phyloP scores from a whole-genome alignment of 805 yeast genomes.

The Candida gorgasii region DNA sequence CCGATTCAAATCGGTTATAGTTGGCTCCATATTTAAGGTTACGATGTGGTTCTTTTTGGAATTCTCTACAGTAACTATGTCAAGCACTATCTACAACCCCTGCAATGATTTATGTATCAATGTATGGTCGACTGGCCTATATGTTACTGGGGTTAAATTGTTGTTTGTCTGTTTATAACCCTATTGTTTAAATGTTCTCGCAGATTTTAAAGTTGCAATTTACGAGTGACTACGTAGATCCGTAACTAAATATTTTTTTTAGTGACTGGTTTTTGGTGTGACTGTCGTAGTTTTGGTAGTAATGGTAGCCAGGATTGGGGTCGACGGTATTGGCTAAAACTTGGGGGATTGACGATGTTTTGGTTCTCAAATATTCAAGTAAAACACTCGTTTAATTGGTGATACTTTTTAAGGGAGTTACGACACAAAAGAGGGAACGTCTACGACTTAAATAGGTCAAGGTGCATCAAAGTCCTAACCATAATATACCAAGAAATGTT shows the following conservation, averaged over 20 bases:
- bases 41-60: no score
- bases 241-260: neutral
- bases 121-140: no score
- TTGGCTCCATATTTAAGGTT: conserved; percentile 10
- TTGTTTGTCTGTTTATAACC: neutral
- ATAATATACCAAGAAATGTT: neutral
- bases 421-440: no score
- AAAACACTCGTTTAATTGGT: no score
- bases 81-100: no score
- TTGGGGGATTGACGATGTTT: neutral
- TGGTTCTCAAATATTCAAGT: neutral
- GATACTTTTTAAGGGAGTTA: no score
- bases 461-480: neutral
- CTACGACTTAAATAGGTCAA: neutral
- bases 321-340: neutral
- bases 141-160: neutral
- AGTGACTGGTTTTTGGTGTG: no score
- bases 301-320: no score
- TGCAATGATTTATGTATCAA: neutral
- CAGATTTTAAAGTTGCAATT: neutral
- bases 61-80: no score
- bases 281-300: no score
- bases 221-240: conserved; percentile 3
- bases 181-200: conserved; percentile 5
- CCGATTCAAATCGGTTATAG: conserved; percentile 19